These are phyloP conservation scores for Westerdykella aurantiaca DNA, from an alignment of 2,329 filamentous ascomycete genomes.

Conservation along the genomic window DNA sequence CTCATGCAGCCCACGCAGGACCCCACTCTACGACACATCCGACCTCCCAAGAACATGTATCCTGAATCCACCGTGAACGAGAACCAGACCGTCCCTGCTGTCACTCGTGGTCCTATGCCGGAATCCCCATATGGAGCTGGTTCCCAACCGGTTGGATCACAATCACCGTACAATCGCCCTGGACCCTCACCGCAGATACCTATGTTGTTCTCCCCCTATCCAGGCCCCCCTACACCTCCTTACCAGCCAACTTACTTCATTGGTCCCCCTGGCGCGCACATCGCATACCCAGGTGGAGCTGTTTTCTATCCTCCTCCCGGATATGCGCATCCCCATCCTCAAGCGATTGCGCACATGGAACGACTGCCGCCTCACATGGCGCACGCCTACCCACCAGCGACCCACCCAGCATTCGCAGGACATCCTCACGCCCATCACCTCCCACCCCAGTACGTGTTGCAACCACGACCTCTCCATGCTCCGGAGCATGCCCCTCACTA, in stretches of 20 bases:
- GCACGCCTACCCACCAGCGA: constrained; percentile 1
- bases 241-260: constrained; percentile 36
- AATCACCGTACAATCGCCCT: constrained; percentile 43
- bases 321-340: background rate
- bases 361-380: constrained; percentile 5
- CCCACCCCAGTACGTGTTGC: constrained; percentile 8
- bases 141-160: constrained; percentile 52
- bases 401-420: constrained; percentile 3
- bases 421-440: constrained; percentile 2
- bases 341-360: constrained; percentile 7
- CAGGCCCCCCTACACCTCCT: constrained; percentile 40
- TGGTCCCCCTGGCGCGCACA: constrained; percentile 4
- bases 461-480: background rate
- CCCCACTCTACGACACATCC: constrained; percentile 70
- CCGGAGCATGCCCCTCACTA: constrained; percentile 5
- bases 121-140: constrained; percentile 50
- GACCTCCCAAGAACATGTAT: constrained; percentile 91
- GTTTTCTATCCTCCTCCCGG: background rate
- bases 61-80: constrained; percentile 93
- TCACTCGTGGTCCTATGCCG: constrained; percentile 68
- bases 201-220: constrained; percentile 37
- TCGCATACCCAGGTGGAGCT: too few relatives aligned
- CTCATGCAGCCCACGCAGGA: constrained; percentile 79
- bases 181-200: constrained; percentile 35
- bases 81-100: constrained; percentile 69